Evolutionary conservation across 176 grass and related monocot genomes (phyloP).

Genomic region (barley (Hordeum vulgare)): DNA sequence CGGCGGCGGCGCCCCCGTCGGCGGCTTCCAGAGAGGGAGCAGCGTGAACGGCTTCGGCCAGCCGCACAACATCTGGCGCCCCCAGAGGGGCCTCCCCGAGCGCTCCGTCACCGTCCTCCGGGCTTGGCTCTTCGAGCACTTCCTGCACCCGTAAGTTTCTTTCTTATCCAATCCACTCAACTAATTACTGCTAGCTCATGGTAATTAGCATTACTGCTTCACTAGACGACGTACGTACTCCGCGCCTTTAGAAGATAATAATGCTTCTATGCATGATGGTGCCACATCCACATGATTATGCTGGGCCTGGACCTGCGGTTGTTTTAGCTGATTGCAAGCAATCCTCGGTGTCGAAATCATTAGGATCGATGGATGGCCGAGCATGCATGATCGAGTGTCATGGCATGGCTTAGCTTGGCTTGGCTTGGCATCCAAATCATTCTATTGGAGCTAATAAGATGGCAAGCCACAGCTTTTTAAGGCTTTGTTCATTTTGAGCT

Average conservation of each 20-base stretch:
- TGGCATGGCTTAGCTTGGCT: slow-evolving; percentile 18
- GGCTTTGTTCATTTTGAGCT: neutral
- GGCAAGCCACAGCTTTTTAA: neutral
- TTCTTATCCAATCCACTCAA: neutral
- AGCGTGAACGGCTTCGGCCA: slow-evolving; percentile 48
- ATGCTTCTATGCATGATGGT: neutral
- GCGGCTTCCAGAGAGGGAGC: slow-evolving; percentile 31
- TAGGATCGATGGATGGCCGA: neutral
- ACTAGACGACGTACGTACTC: neutral
- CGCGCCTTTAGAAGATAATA: neutral
- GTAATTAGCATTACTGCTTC: neutral
- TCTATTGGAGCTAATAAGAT: neutral
- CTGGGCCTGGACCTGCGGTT: neutral
- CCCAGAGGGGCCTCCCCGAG: slow-evolving; percentile 87
- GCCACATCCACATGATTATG: slow-evolving; percentile 12
- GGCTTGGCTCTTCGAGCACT: slow-evolving; percentile 93
- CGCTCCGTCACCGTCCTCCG: slow-evolving; percentile 83
- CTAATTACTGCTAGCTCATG: neutral
- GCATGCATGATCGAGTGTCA: slow-evolving; percentile 7
- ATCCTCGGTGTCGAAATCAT: slow-evolving; percentile 31
- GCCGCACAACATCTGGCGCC: slow-evolving; percentile 80
- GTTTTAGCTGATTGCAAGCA: neutral
- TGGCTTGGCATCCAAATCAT: slow-evolving; percentile 26
- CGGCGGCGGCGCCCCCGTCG: neutral
- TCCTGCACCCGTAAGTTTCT: slow-evolving; percentile 85